Base-by-base conservation (phyloP, 306 rosid species). In the Notholithocarpus densiflorus region DNA sequence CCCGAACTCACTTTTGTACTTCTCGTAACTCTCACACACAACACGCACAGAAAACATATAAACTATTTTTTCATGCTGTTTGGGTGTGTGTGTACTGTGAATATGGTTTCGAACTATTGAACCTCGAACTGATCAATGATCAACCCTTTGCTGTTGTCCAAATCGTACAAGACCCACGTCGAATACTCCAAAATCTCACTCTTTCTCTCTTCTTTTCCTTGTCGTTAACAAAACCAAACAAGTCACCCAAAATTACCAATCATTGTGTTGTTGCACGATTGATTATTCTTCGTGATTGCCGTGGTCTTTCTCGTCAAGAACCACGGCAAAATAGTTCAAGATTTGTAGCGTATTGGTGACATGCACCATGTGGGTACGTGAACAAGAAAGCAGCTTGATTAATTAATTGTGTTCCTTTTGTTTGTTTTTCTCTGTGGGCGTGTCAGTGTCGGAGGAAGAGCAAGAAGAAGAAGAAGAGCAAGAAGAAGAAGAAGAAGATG, bases 361-460 rank as follows among this genome's bases (percentile, higher is more conserved):
- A 88, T 90, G 92, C 94, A 88, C 83, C 88, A 83, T 74, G 76
- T 78, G 81, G 68, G 66, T 84, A 84, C 88, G 89, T 90, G 72
- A 73, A 53, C 77, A 48, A 64, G 79, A 78, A 78, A 76, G 71
- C 76, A 51, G 12, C 20, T 69, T 77, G 52, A 13, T 12, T 77
- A 51, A 13, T 48, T 48, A 48, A 48, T 48, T 48, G 14, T 70
- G 55, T n/a, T 68, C 54, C 37, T 72, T 69, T 9, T 53, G 85
- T 75, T 61, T 51, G 79, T 79, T 83, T 76, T 13, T 11, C 53
- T 48, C 17, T 48, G 53, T 48, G 53, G 53, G 53, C 53, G 53
- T 12, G 17, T 48, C 83, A 8, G 72, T 80, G 73, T 78, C 74
- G 68, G 79, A 75, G 26, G 65, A 37, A 24, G 73, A 56, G 26